Conservation (phyloP, 2,329 filamentous ascomycete genomes). For the Alternaria arbusti region DNA sequence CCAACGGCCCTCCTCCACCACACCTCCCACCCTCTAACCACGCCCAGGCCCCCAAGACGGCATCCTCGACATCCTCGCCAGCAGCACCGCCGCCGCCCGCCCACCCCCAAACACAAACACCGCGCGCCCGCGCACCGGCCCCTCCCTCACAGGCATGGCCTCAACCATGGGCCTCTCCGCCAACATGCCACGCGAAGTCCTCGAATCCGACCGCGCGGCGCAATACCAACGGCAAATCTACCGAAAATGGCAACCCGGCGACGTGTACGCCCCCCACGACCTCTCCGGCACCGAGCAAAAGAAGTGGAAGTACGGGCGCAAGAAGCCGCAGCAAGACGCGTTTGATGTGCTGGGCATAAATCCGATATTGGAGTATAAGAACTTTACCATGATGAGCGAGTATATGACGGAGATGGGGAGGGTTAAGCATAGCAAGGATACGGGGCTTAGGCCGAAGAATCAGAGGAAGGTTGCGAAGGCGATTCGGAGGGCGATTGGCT, state of each 20-base stretch:
- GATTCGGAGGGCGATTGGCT: slow-evolving; percentile 83
- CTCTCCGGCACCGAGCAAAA: slow-evolving; percentile 76
- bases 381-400: slow-evolving; percentile 89
- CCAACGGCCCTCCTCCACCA: background rate
- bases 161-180: slow-evolving; percentile 27
- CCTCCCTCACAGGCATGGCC: slow-evolving; percentile 24
- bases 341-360: slow-evolving; percentile 82
- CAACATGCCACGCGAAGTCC: slow-evolving; percentile 26
- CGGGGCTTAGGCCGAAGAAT: slow-evolving; percentile 84
- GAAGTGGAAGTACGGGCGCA: slow-evolving; percentile 71
- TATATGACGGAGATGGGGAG: slow-evolving; percentile 85
- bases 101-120: background rate
- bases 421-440: slow-evolving; percentile 77
- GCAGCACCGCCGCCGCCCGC: slow-evolving; percentile 12
- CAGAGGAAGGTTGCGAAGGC: slow-evolving; percentile 94
- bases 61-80: slow-evolving; percentile 30
- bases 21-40: slow-evolving; percentile 8
- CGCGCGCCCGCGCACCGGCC: background rate
- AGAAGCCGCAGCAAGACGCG: slow-evolving; percentile 67
- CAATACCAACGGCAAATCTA: slow-evolving; percentile 69
- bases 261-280: slow-evolving; percentile 91
- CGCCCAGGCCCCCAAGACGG: slow-evolving; percentile 12
- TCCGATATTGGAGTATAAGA: slow-evolving; percentile 90
- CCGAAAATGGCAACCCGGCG: slow-evolving; percentile 76
- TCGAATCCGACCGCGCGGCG: slow-evolving; percentile 36